Conservation (phyloP, 179 eudicot genomes). For the Actinidia chinensis region DNA sequence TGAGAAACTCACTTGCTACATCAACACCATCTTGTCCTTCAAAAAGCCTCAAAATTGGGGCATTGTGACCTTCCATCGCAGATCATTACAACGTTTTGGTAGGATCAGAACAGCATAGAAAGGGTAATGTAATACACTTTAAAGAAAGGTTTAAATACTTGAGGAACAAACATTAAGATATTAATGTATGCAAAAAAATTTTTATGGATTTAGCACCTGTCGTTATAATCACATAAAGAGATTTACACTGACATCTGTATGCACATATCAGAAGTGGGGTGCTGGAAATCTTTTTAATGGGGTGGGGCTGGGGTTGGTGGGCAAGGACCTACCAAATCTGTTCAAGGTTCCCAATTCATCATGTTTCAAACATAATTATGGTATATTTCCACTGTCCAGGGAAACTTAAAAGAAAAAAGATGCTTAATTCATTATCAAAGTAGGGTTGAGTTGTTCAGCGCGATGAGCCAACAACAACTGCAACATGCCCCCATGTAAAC, state of each 20-base stretch:
- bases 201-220: background rate
- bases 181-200: background rate
- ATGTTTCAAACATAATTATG: no score
- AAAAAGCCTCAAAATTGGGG: constrained; percentile 94
- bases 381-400: no score
- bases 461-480: no score
- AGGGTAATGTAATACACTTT: constrained; percentile 85
- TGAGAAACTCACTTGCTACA: constrained; percentile 71
- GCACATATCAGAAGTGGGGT: background rate
- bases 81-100: constrained; percentile 92
- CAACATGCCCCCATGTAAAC: no score
- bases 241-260: background rate
- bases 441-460: no score
- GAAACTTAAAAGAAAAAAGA: no score
- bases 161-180: background rate
- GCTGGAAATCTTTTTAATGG: background rate
- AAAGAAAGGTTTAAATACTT: background rate
- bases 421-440: no score
- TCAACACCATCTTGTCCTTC: constrained; percentile 90
- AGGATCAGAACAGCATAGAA: constrained; percentile 81
- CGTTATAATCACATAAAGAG: background rate
- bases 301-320: background rate
- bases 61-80: constrained; percentile 90
- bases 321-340: background rate
- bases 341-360: no score